Evolutionary conservation across 306 rosid genomes (phyloP), one percentile per base, ranked within the genome.

Genomic region (peach (Prunus persica)): DNA sequence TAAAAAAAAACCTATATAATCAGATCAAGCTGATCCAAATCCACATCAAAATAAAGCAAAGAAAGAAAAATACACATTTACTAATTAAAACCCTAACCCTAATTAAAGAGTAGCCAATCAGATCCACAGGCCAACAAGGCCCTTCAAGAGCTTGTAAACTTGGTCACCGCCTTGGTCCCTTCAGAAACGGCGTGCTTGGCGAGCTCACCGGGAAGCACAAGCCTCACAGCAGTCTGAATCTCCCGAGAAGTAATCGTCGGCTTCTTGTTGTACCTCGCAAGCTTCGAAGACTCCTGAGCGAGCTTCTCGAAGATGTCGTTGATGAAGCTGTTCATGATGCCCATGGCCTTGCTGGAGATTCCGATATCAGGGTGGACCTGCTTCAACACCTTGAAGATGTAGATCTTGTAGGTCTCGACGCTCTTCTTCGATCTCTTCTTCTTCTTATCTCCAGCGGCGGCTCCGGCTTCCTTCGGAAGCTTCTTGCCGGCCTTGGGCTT

Each of bases 321-420:
- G 68, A 90, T 90, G 79, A 90, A 90, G 28, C 91, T 86, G 83
- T 90, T 88, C 96, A 90, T 90, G 73, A 88, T 90, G 0, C 96
- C 93, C 93, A 90, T 90, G 14, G 96, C 93, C 66, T 90, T 90
- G 86, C 89, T 86, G 1, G 93, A 88, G 74, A 90, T 90, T 0
- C 96, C 96, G n/a, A 90, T 90, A 69, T 88, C 91, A 0, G 96
- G 96, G 76, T 90, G 93, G 12, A 90, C 96, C 24, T 90, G 96
- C 73, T 90, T 90, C 63, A 90, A 62, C 0, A 90, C 96, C 86
- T 90, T 90, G 85, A 90, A 90, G 75, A 90, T 90, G 85, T 90
- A 90, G 83, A 90, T 90, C 92, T 90, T 90, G 88, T 90, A 90
- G 0, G 96, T 90, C 55, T 90, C 96, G 0, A 85, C 75, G 72